Percentiles rank a stretch among this genome's conserved stretches.
Conservation (phyloP, 257 asterid species). For the Solanum piurae region DNA sequence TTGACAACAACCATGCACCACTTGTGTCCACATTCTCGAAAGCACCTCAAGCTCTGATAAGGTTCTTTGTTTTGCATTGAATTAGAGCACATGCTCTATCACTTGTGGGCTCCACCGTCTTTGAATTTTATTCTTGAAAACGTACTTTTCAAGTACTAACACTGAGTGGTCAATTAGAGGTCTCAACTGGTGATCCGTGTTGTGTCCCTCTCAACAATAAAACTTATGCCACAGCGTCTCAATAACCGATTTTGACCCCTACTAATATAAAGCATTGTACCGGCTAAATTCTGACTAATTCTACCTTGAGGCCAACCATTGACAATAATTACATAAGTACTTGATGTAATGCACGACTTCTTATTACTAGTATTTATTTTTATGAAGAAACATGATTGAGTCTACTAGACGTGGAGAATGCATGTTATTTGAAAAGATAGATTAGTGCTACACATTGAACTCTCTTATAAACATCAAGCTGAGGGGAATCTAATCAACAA, state of each 20-base stretch:
- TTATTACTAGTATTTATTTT: not conserved
- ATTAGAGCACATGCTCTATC: not conserved
- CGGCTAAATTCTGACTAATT: not conserved
- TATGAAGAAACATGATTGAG: not conserved
- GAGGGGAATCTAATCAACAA: not conserved
- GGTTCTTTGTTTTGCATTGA: not conserved
- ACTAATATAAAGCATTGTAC: not conserved
- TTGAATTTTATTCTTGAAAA: not conserved
- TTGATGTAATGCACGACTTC: not conserved
- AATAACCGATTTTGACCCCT: not conserved
- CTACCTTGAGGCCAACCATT: not conserved
- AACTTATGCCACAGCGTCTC: too few relatives aligned
- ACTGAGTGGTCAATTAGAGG: not conserved
- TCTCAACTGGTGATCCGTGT: not conserved
- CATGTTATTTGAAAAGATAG: not conserved
- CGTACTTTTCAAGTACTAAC: too few relatives aligned
- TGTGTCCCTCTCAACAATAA: not conserved
- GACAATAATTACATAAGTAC: not conserved
- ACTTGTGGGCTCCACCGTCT: not conserved
- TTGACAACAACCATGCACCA: too few relatives aligned
- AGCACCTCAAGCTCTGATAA: not conserved
- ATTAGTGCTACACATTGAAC: not conserved
- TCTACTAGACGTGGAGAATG: not conserved
- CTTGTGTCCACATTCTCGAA: too few relatives aligned
- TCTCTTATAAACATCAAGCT: not conserved